Percentiles rank a stretch among this genome's conserved stretches.
Conservation (phyloP, 73 alveolate genomes). For the Paramecium sexaurelia region DNA sequence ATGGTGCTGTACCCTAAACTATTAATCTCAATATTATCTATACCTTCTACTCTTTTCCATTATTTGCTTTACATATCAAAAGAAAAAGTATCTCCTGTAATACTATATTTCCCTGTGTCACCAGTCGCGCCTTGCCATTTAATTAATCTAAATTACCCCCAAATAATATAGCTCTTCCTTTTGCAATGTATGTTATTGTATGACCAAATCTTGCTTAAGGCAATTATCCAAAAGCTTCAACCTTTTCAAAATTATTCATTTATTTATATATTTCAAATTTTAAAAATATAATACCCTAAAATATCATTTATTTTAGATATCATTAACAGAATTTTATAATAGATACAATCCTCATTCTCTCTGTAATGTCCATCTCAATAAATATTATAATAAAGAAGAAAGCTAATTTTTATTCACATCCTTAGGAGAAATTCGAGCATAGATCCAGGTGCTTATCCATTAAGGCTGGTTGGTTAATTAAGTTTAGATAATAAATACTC, state of each 20-base stretch:
- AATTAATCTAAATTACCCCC: constrained; percentile 77
- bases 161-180: constrained; percentile 90
- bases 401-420: background rate
- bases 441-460: background rate
- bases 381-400: constrained; percentile 8
- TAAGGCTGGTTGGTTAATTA: background rate
- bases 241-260: constrained; percentile 55
- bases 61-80: constrained; percentile 82
- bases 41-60: constrained; percentile 93
- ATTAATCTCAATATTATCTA: background rate
- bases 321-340: background rate
- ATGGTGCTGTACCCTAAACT: constrained; percentile 93
- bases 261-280: background rate
- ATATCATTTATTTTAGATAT: background rate
- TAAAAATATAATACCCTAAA: background rate
- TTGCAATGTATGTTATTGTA: constrained; percentile 90
- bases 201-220: constrained; percentile 96
- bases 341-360: background rate
- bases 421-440: background rate
- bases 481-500: background rate
- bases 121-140: constrained; percentile 87
- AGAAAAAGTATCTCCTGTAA: constrained; percentile 93
- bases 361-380: background rate
- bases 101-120: constrained; percentile 92
- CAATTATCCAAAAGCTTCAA: constrained; percentile 72